Evolutionary conservation across 371 early-diverging fungal genomes (phyloP).

Genomic region (Rhizopus sp.): DNA sequence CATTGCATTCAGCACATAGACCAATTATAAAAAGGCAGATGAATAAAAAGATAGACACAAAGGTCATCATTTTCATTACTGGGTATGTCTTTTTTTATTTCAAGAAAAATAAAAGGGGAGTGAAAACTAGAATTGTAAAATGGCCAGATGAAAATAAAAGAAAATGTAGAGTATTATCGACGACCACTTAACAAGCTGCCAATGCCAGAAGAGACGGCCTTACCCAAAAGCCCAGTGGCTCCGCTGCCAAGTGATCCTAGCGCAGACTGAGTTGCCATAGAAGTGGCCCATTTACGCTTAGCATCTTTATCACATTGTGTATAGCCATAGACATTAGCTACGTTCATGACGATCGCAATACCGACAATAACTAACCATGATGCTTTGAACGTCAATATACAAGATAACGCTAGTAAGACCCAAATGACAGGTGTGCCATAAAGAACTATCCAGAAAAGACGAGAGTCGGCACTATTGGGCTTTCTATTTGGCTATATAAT

Average conservation of each 20-base stretch:
- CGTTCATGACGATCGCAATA: conserved; percentile 81
- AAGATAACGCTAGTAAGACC: conserved; percentile 78
- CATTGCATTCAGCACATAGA: conserved; percentile 59
- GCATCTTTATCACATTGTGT: conserved; percentile 93
- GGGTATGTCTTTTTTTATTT: neutral
- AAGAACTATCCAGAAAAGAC: conserved; percentile 90
- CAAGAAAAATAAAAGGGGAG: conserved; percentile 4
- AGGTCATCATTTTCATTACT: conserved; percentile 1
- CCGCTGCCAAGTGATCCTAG: conserved; percentile 40
- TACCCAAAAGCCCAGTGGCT: conserved; percentile 45
- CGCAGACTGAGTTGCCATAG: conserved; percentile 48
- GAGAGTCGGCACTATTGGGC: conserved; percentile 84
- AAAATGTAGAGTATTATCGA: conserved; percentile 1
- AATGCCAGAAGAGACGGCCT: conserved; percentile 40
- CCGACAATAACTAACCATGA: conserved; percentile 86
- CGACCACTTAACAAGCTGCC: conserved; percentile 30
- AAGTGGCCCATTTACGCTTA: conserved; percentile 67
- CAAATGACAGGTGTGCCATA: conserved; percentile 88
- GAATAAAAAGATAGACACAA: neutral
- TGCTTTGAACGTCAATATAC: conserved; percentile 70
- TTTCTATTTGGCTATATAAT: conserved; percentile 58
- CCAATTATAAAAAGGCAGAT: neutral
- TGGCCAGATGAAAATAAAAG: neutral
- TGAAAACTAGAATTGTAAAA: conserved; percentile 1
- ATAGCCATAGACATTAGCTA: conserved; percentile 94